A percentile compares a stretch with the other conserved stretches of the same genome.
These are phyloP conservation scores for Aegilops sharonensis DNA, from an alignment of 176 grass and related monocot species.

Conservation along the genomic window DNA sequence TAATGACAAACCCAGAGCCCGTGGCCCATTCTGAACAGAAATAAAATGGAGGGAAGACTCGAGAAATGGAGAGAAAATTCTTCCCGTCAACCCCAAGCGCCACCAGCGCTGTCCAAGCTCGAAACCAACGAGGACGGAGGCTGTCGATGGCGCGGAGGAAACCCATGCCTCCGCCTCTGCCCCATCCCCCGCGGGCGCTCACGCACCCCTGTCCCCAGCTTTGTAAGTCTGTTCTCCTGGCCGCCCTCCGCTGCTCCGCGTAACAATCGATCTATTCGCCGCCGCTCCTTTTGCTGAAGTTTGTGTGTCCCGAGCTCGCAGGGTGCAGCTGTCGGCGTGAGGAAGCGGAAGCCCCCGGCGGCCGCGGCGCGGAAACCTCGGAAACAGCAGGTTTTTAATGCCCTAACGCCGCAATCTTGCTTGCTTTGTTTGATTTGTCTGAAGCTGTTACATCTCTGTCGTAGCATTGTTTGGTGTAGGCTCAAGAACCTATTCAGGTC, in stretches of 20 bases:
- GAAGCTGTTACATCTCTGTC: too few relatives aligned
- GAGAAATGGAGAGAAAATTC: not conserved
- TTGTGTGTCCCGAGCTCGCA: not conserved
- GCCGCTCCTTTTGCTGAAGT: not conserved
- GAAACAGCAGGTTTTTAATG: not conserved
- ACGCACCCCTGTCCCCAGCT: not conserved
- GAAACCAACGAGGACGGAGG: not conserved
- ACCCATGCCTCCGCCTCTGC: not conserved
- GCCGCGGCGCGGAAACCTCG: not conserved
- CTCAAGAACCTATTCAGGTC: too few relatives aligned
- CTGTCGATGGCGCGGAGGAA: not conserved
- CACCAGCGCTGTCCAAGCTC: not conserved
- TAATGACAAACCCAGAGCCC: not conserved
- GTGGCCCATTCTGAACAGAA: not conserved
- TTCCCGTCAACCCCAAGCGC: too few relatives aligned
- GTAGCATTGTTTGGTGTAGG: too few relatives aligned
- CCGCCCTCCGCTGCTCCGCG: not conserved
- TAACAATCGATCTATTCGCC: too few relatives aligned
- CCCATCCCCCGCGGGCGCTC: not conserved
- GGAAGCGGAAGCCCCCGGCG: constrained; percentile 9
- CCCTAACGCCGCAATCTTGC: too few relatives aligned
- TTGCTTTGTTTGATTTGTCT: too few relatives aligned
- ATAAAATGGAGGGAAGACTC: not conserved
- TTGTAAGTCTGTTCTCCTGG: not conserved
- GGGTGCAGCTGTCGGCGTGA: not conserved